Evolutionary conservation across 1,284 basidiomycete genomes (phyloP), one percentile per base, ranked within the genome.

Genomic region (Kwoniella shivajii): DNA sequence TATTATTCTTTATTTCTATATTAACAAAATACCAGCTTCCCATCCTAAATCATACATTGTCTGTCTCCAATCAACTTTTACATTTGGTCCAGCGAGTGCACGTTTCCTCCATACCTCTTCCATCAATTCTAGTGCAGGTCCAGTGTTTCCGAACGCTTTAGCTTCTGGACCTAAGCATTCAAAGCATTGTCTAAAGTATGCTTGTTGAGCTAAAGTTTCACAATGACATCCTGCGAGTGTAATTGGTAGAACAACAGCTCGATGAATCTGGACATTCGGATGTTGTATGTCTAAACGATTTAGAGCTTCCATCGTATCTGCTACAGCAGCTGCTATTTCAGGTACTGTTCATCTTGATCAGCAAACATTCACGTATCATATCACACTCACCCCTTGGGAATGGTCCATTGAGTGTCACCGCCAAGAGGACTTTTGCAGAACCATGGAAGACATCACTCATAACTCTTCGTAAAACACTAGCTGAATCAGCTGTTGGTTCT

Each of bases 71-170:
- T 56, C 44, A 6, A 70, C 59, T 18, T 56, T 59, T 14, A 11
- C 41, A 46, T 46, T 30, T 18, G 29, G 26, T 14, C 20, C 41
- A 18, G 20, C 39, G 7, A 18, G 33, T 39, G 67, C 70, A 18
- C 79, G 64, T 45, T 73, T 64, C 27, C 60, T 56, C 88, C 88
- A 90, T 38, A 90, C 83, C 38, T 78, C 65, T 60, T 81, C 74
- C 75, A 91, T 83, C 64, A 90, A 77, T 13, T 66, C 56, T 46
- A 76, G 74, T 30, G 88, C 85, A 57, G 83, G 80, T 27, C 75
- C 67, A 55, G 85, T 85, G 67, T 90, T 90, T 27, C 86, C 87
- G 42, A 74, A 70, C 41, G 83, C 80, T 26, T 79, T 76, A 1
- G 66, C 71, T 46, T 83, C 82, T 6, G 72, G 73, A 42, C 81